Conservation (phyloP, 129 eudicot species). For the Kitagawia praeruptora region DNA sequence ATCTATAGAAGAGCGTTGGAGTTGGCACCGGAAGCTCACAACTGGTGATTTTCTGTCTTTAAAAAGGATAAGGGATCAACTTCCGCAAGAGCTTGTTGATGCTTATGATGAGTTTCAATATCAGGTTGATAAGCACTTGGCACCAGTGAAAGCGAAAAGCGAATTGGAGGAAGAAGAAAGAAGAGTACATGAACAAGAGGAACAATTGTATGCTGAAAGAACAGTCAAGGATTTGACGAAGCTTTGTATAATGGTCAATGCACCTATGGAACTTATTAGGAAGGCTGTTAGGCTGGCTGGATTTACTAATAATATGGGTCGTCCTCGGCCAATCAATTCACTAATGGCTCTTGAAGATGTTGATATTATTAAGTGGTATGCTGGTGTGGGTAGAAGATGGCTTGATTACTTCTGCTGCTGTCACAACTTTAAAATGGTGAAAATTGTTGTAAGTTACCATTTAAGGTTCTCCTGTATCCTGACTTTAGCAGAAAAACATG, state of each 20-base stretch:
- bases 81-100: conserved; percentile 61
- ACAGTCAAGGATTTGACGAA: conserved; percentile 70
- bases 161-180: conserved; percentile 44
- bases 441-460: conserved; percentile 66
- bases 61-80: conserved; percentile 68
- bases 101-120: conserved; percentile 70
- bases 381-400: conserved; percentile 88
- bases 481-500: conserved; percentile 88
- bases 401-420: conserved; percentile 68
- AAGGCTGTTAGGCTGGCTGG: conserved; percentile 64
- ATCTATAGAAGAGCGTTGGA: conserved; percentile 67
- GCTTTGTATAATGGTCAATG: conserved; percentile 64
- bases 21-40: conserved; percentile 54
- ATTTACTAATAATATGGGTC: conserved; percentile 84
- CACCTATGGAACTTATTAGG: conserved; percentile 57
- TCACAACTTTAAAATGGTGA: conserved; percentile 62
- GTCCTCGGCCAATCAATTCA: conserved; percentile 72
- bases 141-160: conserved; percentile 55
- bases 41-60: conserved; percentile 77
- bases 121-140: conserved; percentile 69
- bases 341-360: conserved; percentile 73
- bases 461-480: conserved; percentile 78
- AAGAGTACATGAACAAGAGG: conserved; percentile 56
- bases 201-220: conserved; percentile 49
- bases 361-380: conserved; percentile 78